Conservation (phyloP, 495 filamentous ascomycete genomes). For the Daldinia decipiens region DNA sequence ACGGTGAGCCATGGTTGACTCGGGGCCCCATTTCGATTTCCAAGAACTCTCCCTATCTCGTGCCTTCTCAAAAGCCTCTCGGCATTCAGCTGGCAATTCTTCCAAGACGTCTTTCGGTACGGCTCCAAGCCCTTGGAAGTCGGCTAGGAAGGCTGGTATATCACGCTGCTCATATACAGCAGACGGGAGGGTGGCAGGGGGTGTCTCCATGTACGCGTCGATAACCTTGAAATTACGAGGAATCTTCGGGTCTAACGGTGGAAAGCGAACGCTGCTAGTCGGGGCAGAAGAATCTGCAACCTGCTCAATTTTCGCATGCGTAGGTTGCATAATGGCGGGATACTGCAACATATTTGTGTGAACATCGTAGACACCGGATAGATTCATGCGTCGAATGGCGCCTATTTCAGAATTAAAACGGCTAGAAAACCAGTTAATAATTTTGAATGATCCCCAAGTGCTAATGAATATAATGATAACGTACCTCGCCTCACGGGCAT, state of each 20-base stretch:
- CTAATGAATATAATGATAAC: slow-evolving; percentile 37
- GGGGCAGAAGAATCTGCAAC: slow-evolving; percentile 54
- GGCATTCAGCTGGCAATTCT: slow-evolving; percentile 76
- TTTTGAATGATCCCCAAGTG: not conserved
- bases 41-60: slow-evolving; percentile 70
- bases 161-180: slow-evolving; percentile 61
- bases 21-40: slow-evolving; percentile 76
- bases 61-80: slow-evolving; percentile 72
- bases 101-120: slow-evolving; percentile 73
- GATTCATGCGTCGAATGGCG: slow-evolving; percentile 69
- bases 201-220: slow-evolving; percentile 74
- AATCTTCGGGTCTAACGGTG: slow-evolving; percentile 69
- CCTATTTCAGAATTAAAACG: slow-evolving; percentile 80
- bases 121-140: slow-evolving; percentile 72
- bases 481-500: slow-evolving; percentile 88
- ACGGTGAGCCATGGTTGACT: slow-evolving; percentile 60
- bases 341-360: slow-evolving; percentile 92
- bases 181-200: slow-evolving; percentile 54
- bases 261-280: slow-evolving; percentile 61
- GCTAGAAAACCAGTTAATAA: slow-evolving; percentile 56
- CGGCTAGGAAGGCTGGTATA: slow-evolving; percentile 57
- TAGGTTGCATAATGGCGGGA: slow-evolving; percentile 89
- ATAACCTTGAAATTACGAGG: slow-evolving; percentile 79
- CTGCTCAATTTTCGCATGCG: slow-evolving; percentile 82
- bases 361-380: slow-evolving; percentile 85